Percentiles rank a stretch among this genome's conserved stretches.
Evolutionary conservation across 805 yeast genomes (phyloP).

Genomic region (Myxozyma neotropica): DNA sequence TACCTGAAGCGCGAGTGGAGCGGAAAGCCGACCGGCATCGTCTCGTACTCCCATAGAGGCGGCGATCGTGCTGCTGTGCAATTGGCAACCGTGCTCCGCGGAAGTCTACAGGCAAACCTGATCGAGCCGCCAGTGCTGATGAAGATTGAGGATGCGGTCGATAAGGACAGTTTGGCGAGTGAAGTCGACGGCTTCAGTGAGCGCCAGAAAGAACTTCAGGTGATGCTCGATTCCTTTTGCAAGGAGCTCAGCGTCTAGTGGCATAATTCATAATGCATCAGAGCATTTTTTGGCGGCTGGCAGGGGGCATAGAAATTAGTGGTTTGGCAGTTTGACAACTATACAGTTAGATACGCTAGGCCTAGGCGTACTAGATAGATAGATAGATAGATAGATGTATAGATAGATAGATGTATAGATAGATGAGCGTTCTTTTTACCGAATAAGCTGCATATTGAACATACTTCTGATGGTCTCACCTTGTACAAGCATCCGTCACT

Average conservation of each 20-base stretch:
- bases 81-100: not conserved
- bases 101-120: constrained; percentile 8
- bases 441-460: too few species aligned
- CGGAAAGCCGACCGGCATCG: constrained; percentile 43
- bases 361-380: too few species aligned
- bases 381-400: not conserved
- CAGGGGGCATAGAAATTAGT: too few species aligned
- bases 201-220: not conserved
- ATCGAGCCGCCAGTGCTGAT: constrained; percentile 9
- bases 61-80: constrained; percentile 14
- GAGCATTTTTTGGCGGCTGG: too few species aligned
- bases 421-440: not conserved
- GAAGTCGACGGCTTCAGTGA: not conserved
- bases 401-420: not conserved
- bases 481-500: too few species aligned
- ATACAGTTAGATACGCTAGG: too few species aligned
- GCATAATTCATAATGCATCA: too few species aligned
- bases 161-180: not conserved
- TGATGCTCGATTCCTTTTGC: not conserved
- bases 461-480: too few species aligned
- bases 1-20: constrained; percentile 44
- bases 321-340: too few species aligned
- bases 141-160: not conserved
- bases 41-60: constrained; percentile 37
- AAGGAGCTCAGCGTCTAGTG: not conserved